Base-by-base conservation (phyloP, 202 grass and related monocot species). In the Brachypodium distachyon region DNA sequence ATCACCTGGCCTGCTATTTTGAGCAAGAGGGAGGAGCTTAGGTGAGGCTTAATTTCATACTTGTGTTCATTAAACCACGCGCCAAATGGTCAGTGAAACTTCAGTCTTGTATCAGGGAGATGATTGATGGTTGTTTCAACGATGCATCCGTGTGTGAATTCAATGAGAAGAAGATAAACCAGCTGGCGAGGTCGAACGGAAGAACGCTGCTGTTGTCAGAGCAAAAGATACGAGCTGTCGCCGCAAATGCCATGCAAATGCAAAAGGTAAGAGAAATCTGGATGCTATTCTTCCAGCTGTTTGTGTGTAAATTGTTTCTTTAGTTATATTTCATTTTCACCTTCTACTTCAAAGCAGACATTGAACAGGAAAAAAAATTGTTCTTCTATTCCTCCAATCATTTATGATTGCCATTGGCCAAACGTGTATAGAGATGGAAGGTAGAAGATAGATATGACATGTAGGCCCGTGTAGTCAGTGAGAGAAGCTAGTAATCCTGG, bases 1-100 rank as follows among this genome's bases (percentile, higher is more conserved):
- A 72, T 88, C 75, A 74, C 83, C 65, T 98, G 96, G 91, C 79
- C 89, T 40, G 39, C 39, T 18, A 95, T 92, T 76, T 77, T 98
- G 80, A 89, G 55, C 67, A 95, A 73, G 79, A 85, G 96, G 83
- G 79, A 73, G 40, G 77, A 82, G 65, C 87, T 96, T 34, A 92
- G 90, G 90, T 92, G 23, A 39, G 14, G 4, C 17, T n/a, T n/a
- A n/a, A n/a, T 77, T n/a, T 14, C 39, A 10, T 4, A 48, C 25
- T 28, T 18, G 54, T 17, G 56, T 52, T 57, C 36, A 4, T 29
- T 39, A 25, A 40, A 32, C 11, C 26, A 27, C 21, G 47, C 3
- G 12, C 62, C 17, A 29, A 40, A 51, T 67, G 9, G 50, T 21
- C 33, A 44, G 16, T 84, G n/a, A 69, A 28, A 75, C 36, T 74